Percentiles rank a stretch among this genome's conserved stretches.
Evolutionary conservation across 1,284 basidiomycete genomes (phyloP).

Genomic region (Boletus austroedulis): DNA sequence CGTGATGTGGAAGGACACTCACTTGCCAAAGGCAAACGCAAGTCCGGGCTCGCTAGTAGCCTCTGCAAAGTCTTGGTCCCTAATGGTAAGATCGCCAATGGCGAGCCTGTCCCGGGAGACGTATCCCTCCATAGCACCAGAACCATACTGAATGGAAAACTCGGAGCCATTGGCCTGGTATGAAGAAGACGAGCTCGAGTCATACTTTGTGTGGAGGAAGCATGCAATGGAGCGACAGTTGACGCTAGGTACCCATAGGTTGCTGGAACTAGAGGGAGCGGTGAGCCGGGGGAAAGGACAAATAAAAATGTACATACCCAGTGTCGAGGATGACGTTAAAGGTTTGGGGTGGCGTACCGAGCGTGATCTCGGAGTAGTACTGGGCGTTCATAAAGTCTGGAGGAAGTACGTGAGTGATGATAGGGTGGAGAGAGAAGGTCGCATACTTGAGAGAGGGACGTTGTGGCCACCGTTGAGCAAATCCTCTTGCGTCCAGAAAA

Average conservation of each 20-base stretch:
- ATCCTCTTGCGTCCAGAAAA: conserved; percentile 83
- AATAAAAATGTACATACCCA: conserved; percentile 44
- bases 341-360: conserved; percentile 81
- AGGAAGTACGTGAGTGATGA: conserved; percentile 2
- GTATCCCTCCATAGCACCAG: conserved; percentile 95
- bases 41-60: conserved; percentile 96
- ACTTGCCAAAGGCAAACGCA: conserved; percentile 96
- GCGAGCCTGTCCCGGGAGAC: conserved; percentile 83
- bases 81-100: conserved; percentile 85
- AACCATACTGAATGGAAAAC: conserved; percentile 95
- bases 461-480: conserved; percentile 75
- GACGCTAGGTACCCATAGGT: conserved; percentile 90
- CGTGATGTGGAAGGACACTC: conserved; percentile 46
- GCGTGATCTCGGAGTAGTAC: conserved; percentile 86
- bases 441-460: conserved; percentile 88
- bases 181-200: conserved; percentile 78
- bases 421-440: too few species aligned
- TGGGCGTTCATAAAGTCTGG: conserved; percentile 97
- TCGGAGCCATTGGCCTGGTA: conserved; percentile 90
- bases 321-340: conserved; percentile 90
- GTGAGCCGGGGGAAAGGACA: background rate
- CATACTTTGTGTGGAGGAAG: conserved; percentile 95
- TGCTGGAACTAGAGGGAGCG: conserved; percentile 62
- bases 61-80: conserved; percentile 90
- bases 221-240: conserved; percentile 95